A percentile compares a stretch with the other conserved stretches of the same genome.
Conservation (phyloP, 192 early-diverging fungal genomes). For the Gonapodya prolifera region DNA sequence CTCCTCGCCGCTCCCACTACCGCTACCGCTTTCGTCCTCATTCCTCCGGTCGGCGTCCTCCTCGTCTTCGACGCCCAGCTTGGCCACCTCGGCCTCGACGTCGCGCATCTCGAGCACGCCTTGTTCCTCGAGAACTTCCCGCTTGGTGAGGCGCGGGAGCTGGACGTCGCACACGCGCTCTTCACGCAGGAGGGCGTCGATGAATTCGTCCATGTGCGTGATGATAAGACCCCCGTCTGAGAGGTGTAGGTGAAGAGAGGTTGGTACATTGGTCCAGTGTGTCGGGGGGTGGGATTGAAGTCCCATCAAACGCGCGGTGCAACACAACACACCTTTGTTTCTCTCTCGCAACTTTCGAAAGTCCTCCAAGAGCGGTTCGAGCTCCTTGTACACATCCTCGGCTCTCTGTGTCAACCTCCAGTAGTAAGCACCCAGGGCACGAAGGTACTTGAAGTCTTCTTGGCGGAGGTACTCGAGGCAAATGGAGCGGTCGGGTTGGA, state of each 20-base stretch:
- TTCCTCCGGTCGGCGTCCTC: neutral
- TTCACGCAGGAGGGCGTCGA: conserved; percentile 67
- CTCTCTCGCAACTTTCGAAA: conserved; percentile 68
- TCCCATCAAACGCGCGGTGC: too few relatives aligned
- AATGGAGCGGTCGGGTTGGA: conserved; percentile 85
- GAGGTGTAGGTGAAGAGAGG: too few relatives aligned
- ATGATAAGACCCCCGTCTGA: conserved; percentile 34
- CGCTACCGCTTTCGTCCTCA: neutral
- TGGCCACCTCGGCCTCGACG: conserved; percentile 27
- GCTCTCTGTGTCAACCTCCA: conserved; percentile 65
- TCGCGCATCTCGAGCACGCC: conserved; percentile 69
- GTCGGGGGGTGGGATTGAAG: conserved; percentile 7
- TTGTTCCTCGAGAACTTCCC: conserved; percentile 69
- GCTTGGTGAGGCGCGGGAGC: conserved; percentile 69
- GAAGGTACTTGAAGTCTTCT: conserved; percentile 77
- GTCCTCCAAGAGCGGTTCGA: conserved; percentile 80
- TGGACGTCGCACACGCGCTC: conserved; percentile 78
- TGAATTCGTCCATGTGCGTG: conserved; percentile 80
- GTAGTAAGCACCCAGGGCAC: conserved; percentile 83
- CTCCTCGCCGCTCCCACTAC: conserved; percentile 10
- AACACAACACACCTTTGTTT: conserved; percentile 20
- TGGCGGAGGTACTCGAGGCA: conserved; percentile 67
- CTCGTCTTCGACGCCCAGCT: conserved; percentile 35
- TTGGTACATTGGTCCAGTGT: conserved; percentile 12
- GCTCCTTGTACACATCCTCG: conserved; percentile 63